Evolutionary conservation across 257 asterid species (phyloP), one percentile per base, ranked within the genome.

Genomic region (Paulownia fortunei): DNA sequence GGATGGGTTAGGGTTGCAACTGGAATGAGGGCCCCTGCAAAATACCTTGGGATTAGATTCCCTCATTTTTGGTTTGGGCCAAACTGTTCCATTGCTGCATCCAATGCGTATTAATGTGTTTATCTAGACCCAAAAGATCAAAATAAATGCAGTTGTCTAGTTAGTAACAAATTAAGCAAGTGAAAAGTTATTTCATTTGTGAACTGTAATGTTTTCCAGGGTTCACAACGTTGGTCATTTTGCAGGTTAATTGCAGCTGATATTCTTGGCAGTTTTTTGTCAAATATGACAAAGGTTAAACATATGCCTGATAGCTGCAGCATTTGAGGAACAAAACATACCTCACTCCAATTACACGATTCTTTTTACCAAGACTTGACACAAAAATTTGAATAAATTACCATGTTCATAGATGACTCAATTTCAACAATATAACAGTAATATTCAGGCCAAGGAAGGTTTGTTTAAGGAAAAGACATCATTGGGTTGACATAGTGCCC

Each of bases 11-110:
- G 72, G 73, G 41, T 51, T n/a, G 37, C 44, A 60, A 55, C 24
- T 16, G 42, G 79, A 56, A 47, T 19, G 44, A n/a, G 76, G 76
- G n/a, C 15, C 62, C 75, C 26, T 9, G 39, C 39, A 44, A 68
- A 41, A 6, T 0, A 10, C 67, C 3, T 19, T 15, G 41, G 32
- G 7, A 51, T 47, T 23, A 32, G 73, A 66, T 36, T 47, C 73
- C 52, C 8, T 23, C 42, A 21, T 34, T 36, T 56, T 56, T 34
- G 68, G 19, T 4, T 64, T 36, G 70, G 26, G 3, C 11, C 19
- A 34, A 19, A 36, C 34, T 61, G 79, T 61, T 30, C 58, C 16
- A 51, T 34, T 27, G 69, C 51, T 16, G 36, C 60, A 46, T 56
- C 65, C 13, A 21, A 47, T 36, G 10, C 15, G 19, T 62, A 11